Percentiles rank a stretch among this genome's conserved stretches.
phyloP scores from a whole-genome alignment of 2,329 filamentous ascomycete species.

The Colletotrichum truncatum region DNA sequence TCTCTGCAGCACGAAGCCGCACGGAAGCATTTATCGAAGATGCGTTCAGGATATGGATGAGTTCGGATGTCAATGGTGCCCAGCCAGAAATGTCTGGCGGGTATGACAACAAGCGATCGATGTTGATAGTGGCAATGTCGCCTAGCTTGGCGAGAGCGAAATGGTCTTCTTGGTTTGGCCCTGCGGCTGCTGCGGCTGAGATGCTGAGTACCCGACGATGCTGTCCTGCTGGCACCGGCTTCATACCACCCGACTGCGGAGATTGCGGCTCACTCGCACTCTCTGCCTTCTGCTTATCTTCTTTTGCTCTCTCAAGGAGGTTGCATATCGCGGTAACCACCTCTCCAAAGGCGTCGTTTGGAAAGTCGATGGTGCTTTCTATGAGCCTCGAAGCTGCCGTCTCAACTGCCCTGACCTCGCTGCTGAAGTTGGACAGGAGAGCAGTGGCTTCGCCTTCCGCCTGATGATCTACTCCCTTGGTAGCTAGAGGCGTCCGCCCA shows the following conservation, averaged over 20 bases:
- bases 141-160: slow-evolving; percentile 79
- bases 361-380: slow-evolving; percentile 92
- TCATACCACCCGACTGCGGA: slow-evolving; percentile 41
- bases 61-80: slow-evolving; percentile 68
- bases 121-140: slow-evolving; percentile 78
- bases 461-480: slow-evolving; percentile 54
- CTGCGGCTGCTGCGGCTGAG: slow-evolving; percentile 52
- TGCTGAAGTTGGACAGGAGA: slow-evolving; percentile 73
- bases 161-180: slow-evolving; percentile 68
- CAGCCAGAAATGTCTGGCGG: slow-evolving; percentile 78
- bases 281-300: slow-evolving; percentile 39
- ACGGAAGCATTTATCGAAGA: slow-evolving; percentile 59
- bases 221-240: slow-evolving; percentile 46
- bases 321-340: slow-evolving; percentile 80
- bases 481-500: slow-evolving; percentile 59
- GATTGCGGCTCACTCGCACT: slow-evolving; percentile 46
- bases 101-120: slow-evolving; percentile 76
- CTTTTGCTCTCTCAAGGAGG: slow-evolving; percentile 62
- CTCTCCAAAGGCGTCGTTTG: slow-evolving; percentile 81
- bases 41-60: slow-evolving; percentile 61
- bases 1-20: slow-evolving; percentile 69
- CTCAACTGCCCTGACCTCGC: slow-evolving; percentile 89
- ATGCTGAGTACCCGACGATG: slow-evolving; percentile 58
- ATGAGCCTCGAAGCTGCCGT: slow-evolving; percentile 86
- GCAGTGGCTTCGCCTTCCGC: slow-evolving; percentile 60